phyloP scores from a whole-genome alignment of 495 filamentous ascomycete genomes.

The Bryoglossum gracile region DNA sequence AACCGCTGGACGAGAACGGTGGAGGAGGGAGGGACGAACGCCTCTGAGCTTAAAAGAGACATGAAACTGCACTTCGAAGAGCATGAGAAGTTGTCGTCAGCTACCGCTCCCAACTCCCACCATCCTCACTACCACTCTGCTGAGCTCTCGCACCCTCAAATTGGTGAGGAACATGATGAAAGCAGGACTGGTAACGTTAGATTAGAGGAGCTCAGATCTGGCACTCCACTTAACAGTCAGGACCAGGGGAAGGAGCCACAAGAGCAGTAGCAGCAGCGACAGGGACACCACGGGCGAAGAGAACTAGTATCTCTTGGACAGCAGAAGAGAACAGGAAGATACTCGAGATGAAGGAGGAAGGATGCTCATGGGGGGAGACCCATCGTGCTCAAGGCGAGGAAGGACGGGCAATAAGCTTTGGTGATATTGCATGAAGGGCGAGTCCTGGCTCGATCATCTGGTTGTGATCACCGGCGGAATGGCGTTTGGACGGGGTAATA shows the following conservation, averaged over 20 bases:
- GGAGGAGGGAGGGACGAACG: neutral
- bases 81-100: conserved; percentile 5
- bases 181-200: neutral
- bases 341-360: no score
- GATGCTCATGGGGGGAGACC: no score
- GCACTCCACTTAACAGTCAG: conserved; percentile 7
- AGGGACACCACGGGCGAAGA: no score
- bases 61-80: conserved; percentile 1
- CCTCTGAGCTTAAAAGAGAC: conserved; percentile 7
- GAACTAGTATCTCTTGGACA: no score
- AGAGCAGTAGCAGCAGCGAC: conserved; percentile 5
- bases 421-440: neutral
- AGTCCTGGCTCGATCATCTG: neutral
- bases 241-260: conserved; percentile 1
- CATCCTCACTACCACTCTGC: neutral
- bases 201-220: neutral
- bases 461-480: neutral
- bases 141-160: neutral
- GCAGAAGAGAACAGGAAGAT: no score
- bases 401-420: neutral
- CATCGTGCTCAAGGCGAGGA: neutral
- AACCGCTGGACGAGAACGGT: neutral
- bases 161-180: no score
- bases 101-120: conserved; percentile 6
- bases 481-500: neutral